Conservation (phyloP, 2,329 filamentous ascomycete genomes). For the Aspergillus uvarum region DNA sequence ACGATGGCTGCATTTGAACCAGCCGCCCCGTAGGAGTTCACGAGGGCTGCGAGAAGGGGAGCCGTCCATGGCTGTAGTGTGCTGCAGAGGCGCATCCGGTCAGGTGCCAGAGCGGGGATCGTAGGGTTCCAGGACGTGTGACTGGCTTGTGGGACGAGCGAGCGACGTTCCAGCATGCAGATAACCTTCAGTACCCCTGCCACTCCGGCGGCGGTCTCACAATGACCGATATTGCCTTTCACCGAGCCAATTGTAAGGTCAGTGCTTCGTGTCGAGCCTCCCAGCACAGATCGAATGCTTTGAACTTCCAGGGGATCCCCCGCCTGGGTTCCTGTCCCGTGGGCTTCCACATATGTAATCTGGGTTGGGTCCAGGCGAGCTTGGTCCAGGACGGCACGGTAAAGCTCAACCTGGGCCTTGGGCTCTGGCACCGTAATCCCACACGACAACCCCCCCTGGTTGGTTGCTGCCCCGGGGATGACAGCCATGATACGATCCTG, state of each 20-base stretch:
- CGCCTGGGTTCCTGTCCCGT: slow-evolving; percentile 32
- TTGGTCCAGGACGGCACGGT: slow-evolving; percentile 21
- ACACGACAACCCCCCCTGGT: slow-evolving; percentile 32
- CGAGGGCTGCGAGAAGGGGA: no score
- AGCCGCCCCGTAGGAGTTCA: no score
- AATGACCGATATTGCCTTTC: slow-evolving; percentile 37
- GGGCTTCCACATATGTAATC: slow-evolving; percentile 33
- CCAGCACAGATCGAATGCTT: slow-evolving; percentile 23
- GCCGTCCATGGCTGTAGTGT: no score
- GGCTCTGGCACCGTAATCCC: slow-evolving; percentile 15
- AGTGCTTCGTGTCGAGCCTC: slow-evolving; percentile 1
- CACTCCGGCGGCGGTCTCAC: slow-evolving; percentile 27
- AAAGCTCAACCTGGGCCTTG: no score
- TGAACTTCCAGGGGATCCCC: slow-evolving; percentile 31
- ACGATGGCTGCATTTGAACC: no score
- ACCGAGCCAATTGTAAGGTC: slow-evolving; percentile 28
- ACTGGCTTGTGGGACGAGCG: background rate
- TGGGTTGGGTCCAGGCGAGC: slow-evolving; percentile 16
- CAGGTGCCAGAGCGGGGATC: no score
- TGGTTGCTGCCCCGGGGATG: slow-evolving; percentile 28
- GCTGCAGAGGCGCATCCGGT: no score
- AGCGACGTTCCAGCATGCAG: background rate
- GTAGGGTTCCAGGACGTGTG: no score
- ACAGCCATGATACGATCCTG: slow-evolving; percentile 47
- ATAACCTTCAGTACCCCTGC: background rate